A percentile compares a stretch with the other conserved stretches of the same genome.
These are phyloP conservation scores for Hygrophila difformis DNA, from an alignment of 257 asterid genomes.

Conservation along the genomic window DNA sequence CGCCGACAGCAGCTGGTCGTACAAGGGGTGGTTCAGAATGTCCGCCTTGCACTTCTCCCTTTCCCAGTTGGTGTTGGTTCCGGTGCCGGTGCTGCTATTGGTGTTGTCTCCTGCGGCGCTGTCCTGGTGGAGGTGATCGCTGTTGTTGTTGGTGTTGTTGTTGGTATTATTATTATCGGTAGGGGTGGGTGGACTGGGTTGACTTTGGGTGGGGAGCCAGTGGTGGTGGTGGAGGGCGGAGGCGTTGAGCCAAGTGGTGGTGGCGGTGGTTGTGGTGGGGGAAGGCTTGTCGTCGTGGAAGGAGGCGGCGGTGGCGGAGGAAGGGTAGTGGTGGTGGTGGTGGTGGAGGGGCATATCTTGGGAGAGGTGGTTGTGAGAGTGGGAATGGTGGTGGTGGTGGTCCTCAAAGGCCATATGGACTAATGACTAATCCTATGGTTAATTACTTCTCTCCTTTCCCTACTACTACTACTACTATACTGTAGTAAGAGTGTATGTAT, in stretches of 20 bases:
- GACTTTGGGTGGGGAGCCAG: constrained; percentile 40
- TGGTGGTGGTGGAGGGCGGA: constrained; percentile 29
- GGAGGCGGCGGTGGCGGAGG: constrained; percentile 31
- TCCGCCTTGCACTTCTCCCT: constrained; percentile 83
- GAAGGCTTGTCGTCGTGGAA: constrained; percentile 24
- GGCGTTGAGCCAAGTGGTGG: constrained; percentile 27
- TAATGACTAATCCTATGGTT: too few relatives aligned
- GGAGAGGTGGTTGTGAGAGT: constrained; percentile 32
- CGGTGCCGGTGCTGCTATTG: constrained; percentile 11
- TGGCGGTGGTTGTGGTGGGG: neutral
- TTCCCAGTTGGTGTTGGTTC: constrained; percentile 50
- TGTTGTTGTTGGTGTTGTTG: constrained; percentile 25
- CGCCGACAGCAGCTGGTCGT: constrained; percentile 81
- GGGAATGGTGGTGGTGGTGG: constrained; percentile 14
- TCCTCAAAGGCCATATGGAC: constrained; percentile 54
- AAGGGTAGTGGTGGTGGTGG: constrained; percentile 28
- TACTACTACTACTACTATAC: too few relatives aligned
- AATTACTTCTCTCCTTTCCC: too few relatives aligned
- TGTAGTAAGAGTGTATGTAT: too few relatives aligned
- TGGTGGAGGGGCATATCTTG: constrained; percentile 45
- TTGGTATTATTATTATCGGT: constrained; percentile 20
- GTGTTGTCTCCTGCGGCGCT: constrained; percentile 17
- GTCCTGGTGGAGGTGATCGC: constrained; percentile 31
- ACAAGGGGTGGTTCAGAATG: constrained; percentile 67
- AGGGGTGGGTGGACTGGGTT: constrained; percentile 27